phyloP scores from a whole-genome alignment of 1,139 yeast species.

The Debaryomyces singareniensis region DNA sequence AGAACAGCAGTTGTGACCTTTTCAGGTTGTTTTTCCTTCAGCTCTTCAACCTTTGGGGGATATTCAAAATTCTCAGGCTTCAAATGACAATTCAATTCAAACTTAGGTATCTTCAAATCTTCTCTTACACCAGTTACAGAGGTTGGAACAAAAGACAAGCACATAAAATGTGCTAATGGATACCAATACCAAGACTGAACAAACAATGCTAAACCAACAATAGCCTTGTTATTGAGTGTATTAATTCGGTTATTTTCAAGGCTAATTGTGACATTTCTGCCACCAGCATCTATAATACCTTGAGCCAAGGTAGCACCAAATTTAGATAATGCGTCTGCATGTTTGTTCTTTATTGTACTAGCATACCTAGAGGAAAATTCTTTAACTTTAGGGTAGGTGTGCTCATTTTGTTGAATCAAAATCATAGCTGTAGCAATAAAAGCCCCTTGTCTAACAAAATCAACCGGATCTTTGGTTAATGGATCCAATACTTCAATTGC shows the following conservation, averaged over 20 bases:
- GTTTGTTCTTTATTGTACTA: constrained; percentile 74
- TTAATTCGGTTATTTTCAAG: constrained; percentile 88
- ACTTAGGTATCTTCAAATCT: constrained; percentile 82
- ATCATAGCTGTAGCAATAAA: constrained; percentile 90
- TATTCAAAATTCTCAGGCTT: constrained; percentile 78
- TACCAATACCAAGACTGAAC: constrained; percentile 98
- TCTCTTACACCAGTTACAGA: constrained; percentile 81
- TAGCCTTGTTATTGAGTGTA: constrained; percentile 82
- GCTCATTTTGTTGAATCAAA: constrained; percentile 88
- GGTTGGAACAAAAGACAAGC: constrained; percentile 90
- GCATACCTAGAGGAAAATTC: constrained; percentile 70
- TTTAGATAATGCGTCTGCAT: constrained; percentile 94
- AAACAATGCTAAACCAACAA: constrained; percentile 87
- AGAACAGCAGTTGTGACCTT: constrained; percentile 89
- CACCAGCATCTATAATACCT: constrained; percentile 98
- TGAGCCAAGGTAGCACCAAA: constrained; percentile 97
- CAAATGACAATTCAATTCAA: constrained; percentile 75
- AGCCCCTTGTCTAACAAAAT: constrained; percentile 97
- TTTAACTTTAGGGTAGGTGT: constrained; percentile 72
- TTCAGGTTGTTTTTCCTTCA: constrained; percentile 78
- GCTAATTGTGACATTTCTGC: constrained; percentile 92
- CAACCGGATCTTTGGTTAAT: constrained; percentile 88
- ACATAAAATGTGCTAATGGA: constrained; percentile 90
- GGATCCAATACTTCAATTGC: constrained; percentile 94
- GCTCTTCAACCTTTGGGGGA: constrained; percentile 83